Evolutionary conservation across 1,284 basidiomycete species (phyloP).

Genomic region (Rhodotorula sp.): DNA sequence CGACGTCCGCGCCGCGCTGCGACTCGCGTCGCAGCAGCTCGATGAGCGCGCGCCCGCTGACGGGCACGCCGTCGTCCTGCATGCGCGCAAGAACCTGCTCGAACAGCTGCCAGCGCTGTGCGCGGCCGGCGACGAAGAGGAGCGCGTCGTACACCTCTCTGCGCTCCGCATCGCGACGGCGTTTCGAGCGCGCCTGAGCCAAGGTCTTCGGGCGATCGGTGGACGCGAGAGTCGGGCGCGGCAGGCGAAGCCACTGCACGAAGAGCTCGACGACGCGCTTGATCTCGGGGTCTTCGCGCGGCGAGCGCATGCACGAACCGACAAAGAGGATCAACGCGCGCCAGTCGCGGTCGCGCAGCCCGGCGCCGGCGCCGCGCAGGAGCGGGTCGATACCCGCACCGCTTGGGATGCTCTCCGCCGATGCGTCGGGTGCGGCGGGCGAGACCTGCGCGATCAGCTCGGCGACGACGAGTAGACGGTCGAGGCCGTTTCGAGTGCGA

Average conservation of each 20-base stretch:
- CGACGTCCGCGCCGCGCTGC: slow-evolving; percentile 16
- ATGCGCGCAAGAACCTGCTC: slow-evolving; percentile 30
- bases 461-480: slow-evolving; percentile 35
- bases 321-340: slow-evolving; percentile 26
- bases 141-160: slow-evolving; percentile 31
- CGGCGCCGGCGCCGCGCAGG: slow-evolving; percentile 22
- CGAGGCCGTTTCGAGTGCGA: slow-evolving; percentile 23
- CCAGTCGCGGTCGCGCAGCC: slow-evolving; percentile 25
- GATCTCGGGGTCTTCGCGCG: slow-evolving; percentile 15
- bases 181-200: too few relatives aligned
- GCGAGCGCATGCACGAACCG: slow-evolving; percentile 11
- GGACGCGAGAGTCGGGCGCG: too few relatives aligned
- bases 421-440: neutral
- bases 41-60: slow-evolving; percentile 11
- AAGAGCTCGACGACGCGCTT: slow-evolving; percentile 17
- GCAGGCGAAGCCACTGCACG: slow-evolving; percentile 9
- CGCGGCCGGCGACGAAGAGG: slow-evolving; percentile 14
- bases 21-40: slow-evolving; percentile 15
- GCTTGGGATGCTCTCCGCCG: neutral
- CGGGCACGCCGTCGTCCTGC: neutral
- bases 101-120: slow-evolving; percentile 29
- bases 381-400: neutral
- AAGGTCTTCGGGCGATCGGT: too few relatives aligned
- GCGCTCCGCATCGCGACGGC: neutral
- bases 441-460: slow-evolving; percentile 28